Evolutionary conservation across 345 rosid species (phyloP).

Genomic region (Nasturtium officinale): DNA sequence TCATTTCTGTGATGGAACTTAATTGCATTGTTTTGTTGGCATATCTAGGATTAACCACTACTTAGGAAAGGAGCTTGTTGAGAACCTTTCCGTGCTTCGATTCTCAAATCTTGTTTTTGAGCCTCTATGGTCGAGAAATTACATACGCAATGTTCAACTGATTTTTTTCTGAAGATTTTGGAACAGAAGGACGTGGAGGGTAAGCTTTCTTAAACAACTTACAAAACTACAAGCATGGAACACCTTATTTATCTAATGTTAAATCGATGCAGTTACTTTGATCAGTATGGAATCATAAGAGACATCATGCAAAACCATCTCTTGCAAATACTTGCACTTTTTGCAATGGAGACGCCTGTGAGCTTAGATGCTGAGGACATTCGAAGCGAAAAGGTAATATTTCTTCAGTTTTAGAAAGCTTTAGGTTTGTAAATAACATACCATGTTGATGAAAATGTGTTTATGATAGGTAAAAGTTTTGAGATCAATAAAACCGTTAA

Average conservation of each 20-base stretch:
- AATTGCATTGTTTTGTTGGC: background rate
- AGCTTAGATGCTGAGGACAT: constrained; percentile 95
- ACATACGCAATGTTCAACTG: constrained; percentile 83
- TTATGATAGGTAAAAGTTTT: constrained; percentile 75
- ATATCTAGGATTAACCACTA: constrained; percentile 79
- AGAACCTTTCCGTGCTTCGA: constrained; percentile 88
- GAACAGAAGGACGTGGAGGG: constrained; percentile 98
- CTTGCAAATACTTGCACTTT: constrained; percentile 82
- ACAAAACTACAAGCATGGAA: constrained; percentile 4
- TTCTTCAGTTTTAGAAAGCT: background rate
- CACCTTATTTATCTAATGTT: constrained; percentile 1
- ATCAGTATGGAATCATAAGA: constrained; percentile 82
- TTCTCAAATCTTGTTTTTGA: constrained; percentile 94
- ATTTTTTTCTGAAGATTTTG: constrained; percentile 96
- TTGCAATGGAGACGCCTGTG: constrained; percentile 98
- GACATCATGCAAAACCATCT: constrained; percentile 98
- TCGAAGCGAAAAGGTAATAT: constrained; percentile 81
- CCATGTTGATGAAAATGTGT: background rate
- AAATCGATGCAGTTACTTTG: constrained; percentile 61
- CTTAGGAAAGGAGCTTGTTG: constrained; percentile 94
- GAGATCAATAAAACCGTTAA: constrained; percentile 79
- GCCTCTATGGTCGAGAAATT: constrained; percentile 88
- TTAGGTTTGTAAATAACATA: background rate
- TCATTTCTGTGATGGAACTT: background rate
- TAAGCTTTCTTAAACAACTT: constrained; percentile 41